Base-by-base conservation (phyloP, 2,329 filamentous ascomycete genomes). In the Hypoxylon sp. region DNA sequence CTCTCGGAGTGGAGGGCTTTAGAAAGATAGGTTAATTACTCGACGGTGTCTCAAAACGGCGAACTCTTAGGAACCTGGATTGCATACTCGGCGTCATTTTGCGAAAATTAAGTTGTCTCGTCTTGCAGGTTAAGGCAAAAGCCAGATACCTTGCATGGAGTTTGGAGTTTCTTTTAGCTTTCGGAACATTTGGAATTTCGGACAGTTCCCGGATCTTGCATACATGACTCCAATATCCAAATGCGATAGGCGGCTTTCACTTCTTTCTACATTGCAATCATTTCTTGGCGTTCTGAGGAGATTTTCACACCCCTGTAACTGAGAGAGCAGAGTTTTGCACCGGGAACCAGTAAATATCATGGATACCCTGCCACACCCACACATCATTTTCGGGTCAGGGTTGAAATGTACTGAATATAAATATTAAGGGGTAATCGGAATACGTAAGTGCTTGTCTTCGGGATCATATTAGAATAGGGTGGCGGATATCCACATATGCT, bases 1-100 rank as follows among this genome's bases (percentile, higher is more conserved):
- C 82, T 5, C 81, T 92, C 22, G 86, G 87, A 1, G 87, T 92
- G 5, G 90, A 92, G 70, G 86, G 88, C 2, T 87, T 91, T 72
- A 83, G 85, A 65, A 78, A 78, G 61, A 53, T 76, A 31, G 66
- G 64, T 42, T 75, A 62, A 68, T 65, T 48, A 22, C 14, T 11
- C 33, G 5, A 22, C 60, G 48, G 51, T 26, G 46, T 33, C 42
- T 19, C 31, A 19, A 52, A 19, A 29, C 35, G 54, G 44, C 4
- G 33, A 33, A 9, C 10, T 39, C n/a, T 55, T 3, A 26, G 17
- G 37, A 50, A 48, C 26, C 42, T 33, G 44, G 17, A 37, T 64
- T 61, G 59, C 60, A 62, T 65, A 53, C 22, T 17, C 35, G 59
- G 56, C 54, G 58, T 65, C 47, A 62, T 54, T 54, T 54, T 64